Evolutionary conservation across 1,284 basidiomycete genomes (phyloP).

Genomic region (Stygiomarasmius scandens): DNA sequence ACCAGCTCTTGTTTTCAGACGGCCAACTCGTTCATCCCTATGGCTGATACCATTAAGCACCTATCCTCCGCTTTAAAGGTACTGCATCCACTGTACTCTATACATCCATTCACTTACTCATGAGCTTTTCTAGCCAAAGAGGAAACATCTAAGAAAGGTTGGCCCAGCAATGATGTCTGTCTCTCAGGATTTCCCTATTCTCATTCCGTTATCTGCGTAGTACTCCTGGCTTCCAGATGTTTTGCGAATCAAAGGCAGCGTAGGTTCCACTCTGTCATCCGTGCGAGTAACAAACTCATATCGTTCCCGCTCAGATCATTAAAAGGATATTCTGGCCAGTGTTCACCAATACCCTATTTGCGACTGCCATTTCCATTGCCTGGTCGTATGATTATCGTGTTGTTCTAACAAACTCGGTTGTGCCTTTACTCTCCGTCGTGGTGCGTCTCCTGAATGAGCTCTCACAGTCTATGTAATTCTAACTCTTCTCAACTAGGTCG

Average conservation of each 20-base stretch:
- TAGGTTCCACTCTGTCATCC: conserved; percentile 35
- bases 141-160: conserved; percentile 50
- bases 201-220: conserved; percentile 37
- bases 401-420: conserved; percentile 70
- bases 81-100: background rate
- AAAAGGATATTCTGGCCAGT: conserved; percentile 76
- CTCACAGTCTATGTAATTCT: conserved; percentile 7
- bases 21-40: background rate
- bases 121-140: conserved; percentile 25
- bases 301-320: conserved; percentile 52
- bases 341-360: conserved; percentile 78
- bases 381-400: conserved; percentile 56
- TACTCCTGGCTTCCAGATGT: conserved; percentile 92
- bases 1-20: background rate
- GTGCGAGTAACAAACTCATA: conserved; percentile 4
- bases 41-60: conserved; percentile 35
- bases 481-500: conserved; percentile 47
- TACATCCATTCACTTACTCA: background rate
- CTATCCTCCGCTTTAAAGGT: background rate
- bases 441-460: conserved; percentile 50
- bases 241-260: conserved; percentile 76
- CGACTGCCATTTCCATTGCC: conserved; percentile 62
- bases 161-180: background rate
- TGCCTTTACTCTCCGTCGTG: conserved; percentile 87
- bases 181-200: background rate